These are phyloP conservation scores for Entamoeba histolytica DNA, from an alignment of 208 protist species.

Conservation along the genomic window DNA sequence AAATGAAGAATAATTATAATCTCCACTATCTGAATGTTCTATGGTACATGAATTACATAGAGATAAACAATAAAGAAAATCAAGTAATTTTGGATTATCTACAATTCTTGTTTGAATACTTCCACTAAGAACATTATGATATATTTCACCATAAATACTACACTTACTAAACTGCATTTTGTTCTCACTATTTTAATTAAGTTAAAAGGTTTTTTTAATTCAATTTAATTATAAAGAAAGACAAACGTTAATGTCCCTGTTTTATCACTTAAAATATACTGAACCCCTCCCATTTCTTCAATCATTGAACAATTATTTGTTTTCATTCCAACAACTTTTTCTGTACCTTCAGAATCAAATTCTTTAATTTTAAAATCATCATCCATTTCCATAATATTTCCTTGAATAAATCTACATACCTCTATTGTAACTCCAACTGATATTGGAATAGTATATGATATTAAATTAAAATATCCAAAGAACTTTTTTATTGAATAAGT, in stretches of 20 bases:
- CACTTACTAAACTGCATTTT: constrained; percentile 29
- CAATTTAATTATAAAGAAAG: neutral
- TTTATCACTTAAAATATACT: constrained; percentile 57
- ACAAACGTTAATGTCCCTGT: constrained; percentile 48
- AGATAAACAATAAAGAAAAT: neutral
- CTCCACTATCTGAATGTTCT: neutral
- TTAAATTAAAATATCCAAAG: constrained; percentile 9
- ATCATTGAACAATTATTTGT: neutral
- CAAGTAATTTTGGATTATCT: neutral
- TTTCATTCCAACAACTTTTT: neutral
- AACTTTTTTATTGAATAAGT: neutral
- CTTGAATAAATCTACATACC: neutral
- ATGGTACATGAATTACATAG: neutral
- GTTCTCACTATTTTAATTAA: constrained; percentile 24
- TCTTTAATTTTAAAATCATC: neutral
- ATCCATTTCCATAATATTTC: constrained; percentile 2
- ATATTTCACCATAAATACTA: neutral
- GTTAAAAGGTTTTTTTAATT: neutral
- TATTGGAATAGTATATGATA: constrained; percentile 8
- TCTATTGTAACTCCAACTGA: constrained; percentile 13
- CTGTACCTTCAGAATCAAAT: neutral
- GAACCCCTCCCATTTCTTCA: neutral
- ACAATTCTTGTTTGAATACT: neutral
- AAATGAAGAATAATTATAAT: neutral
- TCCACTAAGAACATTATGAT: neutral